Percentiles rank a stretch among this genome's conserved stretches.
These are phyloP conservation scores for Phoma herbarum DNA, from an alignment of 2,329 filamentous ascomycete species.

Conservation along the genomic window DNA sequence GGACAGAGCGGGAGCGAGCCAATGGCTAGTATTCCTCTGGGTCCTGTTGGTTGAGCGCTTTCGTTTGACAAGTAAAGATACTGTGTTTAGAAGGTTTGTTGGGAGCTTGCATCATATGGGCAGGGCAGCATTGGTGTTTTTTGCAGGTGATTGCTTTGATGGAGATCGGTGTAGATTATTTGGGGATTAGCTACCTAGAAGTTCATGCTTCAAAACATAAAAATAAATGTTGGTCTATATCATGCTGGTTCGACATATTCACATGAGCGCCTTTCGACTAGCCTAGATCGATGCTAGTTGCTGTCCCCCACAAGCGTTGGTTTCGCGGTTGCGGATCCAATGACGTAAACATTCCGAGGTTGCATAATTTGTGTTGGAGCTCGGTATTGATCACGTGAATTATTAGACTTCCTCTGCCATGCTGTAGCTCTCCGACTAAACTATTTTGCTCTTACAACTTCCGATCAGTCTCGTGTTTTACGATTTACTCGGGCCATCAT, in stretches of 20 bases:
- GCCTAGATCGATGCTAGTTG: not conserved
- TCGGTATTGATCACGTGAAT: not conserved
- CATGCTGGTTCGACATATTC: not conserved
- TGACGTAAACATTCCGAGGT: not conserved
- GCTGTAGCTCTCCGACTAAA: not conserved
- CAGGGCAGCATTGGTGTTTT: not conserved
- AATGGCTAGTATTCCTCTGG: slow-evolving; percentile 34
- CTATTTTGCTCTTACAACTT: not conserved
- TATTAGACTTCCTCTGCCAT: not conserved
- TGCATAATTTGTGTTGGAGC: not conserved
- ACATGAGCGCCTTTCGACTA: not conserved
- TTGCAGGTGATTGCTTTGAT: not conserved
- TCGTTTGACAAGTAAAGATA: too few species aligned
- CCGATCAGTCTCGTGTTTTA: not conserved
- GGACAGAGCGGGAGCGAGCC: slow-evolving; percentile 33
- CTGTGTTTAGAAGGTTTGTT: not conserved
- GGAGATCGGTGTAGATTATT: not conserved
- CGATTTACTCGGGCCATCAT: not conserved
- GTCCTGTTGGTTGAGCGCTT: not conserved
- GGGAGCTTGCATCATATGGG: not conserved
- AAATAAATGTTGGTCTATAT: not conserved
- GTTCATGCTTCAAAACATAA: not conserved
- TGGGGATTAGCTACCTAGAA: not conserved
- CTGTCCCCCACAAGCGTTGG: not conserved
- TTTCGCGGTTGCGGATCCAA: not conserved